These are phyloP conservation scores for Penicillium robsamsonii DNA, from an alignment of 495 filamentous ascomycete species.

Conservation along the genomic window DNA sequence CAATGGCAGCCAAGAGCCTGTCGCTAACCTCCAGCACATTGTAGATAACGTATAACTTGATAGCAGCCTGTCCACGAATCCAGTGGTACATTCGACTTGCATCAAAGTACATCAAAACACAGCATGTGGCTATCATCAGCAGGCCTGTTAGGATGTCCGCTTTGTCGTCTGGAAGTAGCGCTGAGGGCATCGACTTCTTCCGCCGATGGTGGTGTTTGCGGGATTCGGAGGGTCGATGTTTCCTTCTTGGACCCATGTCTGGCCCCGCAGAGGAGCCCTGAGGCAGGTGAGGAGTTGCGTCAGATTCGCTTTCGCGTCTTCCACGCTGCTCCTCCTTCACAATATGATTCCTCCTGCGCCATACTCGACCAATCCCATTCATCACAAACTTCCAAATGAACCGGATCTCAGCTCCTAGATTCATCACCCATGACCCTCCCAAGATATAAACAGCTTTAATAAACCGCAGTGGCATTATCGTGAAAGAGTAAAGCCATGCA, in stretches of 20 bases:
- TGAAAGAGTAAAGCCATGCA: constrained; percentile 96
- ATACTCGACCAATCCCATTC: constrained; percentile 71
- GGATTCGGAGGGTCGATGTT: constrained; percentile 34
- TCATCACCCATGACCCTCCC: constrained; percentile 65
- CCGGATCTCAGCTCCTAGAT: constrained; percentile 60
- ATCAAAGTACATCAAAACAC: constrained; percentile 86
- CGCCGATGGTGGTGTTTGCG: constrained; percentile 61
- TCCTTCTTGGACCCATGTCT: constrained; percentile 19
- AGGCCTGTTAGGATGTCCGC: constrained; percentile 90
- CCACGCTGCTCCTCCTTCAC: constrained; percentile 23
- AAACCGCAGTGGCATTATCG: constrained; percentile 88
- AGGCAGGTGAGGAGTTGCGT: constrained; percentile 23
- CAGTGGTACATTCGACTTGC: constrained; percentile 98
- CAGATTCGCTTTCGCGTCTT: constrained; percentile 25
- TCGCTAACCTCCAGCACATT: constrained; percentile 92
- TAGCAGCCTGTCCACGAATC: constrained; percentile 91
- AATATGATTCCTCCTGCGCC: constrained; percentile 55
- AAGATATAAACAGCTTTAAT: constrained; percentile 77
- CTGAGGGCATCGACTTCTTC: constrained; percentile 80
- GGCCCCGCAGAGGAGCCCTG: constrained; percentile 15
- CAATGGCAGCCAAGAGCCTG: constrained; percentile 81
- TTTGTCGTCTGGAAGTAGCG: constrained; percentile 82
- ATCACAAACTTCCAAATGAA: constrained; percentile 72
- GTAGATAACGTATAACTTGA: constrained; percentile 98
- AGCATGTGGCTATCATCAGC: constrained; percentile 79